Evolutionary conservation across 176 grass and related monocot genomes (phyloP).

Genomic region (Hsuehochloa calcarea): DNA sequence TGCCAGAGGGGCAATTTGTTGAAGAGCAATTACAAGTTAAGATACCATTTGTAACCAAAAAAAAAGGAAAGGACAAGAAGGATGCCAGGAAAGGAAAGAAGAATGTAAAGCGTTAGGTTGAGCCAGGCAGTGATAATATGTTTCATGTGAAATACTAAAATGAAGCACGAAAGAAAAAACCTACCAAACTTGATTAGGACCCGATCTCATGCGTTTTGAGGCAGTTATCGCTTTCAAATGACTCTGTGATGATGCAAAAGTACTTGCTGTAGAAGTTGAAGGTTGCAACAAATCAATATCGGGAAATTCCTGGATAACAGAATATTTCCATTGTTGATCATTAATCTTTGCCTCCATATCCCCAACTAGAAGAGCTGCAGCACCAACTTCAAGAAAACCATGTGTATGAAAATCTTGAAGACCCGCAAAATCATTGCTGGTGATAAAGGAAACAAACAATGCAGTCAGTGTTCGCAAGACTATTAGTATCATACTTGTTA

Average conservation of each 20-base stretch:
- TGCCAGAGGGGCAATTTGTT: neutral
- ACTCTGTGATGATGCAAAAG: constrained; percentile 66
- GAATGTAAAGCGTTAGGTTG: neutral
- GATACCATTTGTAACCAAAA: neutral
- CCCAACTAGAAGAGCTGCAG: constrained; percentile 87
- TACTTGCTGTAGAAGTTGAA: constrained; percentile 61
- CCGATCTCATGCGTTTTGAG: constrained; percentile 87
- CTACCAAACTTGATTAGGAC: constrained; percentile 92
- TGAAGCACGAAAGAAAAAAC: constrained; percentile 24
- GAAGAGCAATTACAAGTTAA: neutral
- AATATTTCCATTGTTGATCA: constrained; percentile 69
- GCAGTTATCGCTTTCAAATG: constrained; percentile 98
- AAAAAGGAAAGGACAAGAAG: neutral
- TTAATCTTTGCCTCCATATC: constrained; percentile 76
- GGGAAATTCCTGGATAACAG: constrained; percentile 68
- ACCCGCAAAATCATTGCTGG: constrained; percentile 53
- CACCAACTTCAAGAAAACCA: constrained; percentile 74
- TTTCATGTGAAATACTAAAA: neutral
- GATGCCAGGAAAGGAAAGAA: constrained; percentile 1
- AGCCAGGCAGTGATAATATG: constrained; percentile 5
- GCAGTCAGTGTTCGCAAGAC: constrained; percentile 20
- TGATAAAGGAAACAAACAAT: constrained; percentile 33
- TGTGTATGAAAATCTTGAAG: constrained; percentile 63
- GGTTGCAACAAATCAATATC: constrained; percentile 89
- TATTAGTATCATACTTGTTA: neutral